Conservation (phyloP, 345 rosid species). For the Gossypium anomalum region DNA sequence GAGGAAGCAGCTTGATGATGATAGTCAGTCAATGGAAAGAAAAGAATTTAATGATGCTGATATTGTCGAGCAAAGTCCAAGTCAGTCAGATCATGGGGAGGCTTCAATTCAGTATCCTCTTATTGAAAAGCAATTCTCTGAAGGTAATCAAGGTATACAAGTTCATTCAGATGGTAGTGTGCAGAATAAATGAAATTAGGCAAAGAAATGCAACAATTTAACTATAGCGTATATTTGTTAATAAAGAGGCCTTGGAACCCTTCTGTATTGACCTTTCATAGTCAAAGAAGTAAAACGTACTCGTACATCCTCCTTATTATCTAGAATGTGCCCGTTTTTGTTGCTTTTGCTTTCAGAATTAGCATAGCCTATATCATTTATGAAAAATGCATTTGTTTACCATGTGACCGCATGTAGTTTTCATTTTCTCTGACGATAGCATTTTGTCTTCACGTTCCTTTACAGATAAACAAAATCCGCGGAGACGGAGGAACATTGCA, state of each 20-base stretch:
- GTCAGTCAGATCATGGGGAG: slow-evolving; percentile 20
- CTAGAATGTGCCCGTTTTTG: background rate
- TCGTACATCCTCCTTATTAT: background rate
- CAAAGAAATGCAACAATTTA: background rate
- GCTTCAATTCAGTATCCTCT: slow-evolving; percentile 34
- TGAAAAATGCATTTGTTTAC: background rate
- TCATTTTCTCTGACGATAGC: background rate
- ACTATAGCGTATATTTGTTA: background rate
- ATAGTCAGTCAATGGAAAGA: slow-evolving; percentile 10
- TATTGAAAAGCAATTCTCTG: slow-evolving; percentile 30
- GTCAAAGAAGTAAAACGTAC: background rate
- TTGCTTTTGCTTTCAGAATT: background rate
- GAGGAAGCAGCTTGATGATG: slow-evolving; percentile 8
- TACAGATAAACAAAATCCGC: slow-evolving; percentile 37
- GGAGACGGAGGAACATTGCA: slow-evolving; percentile 51
- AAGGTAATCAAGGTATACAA: slow-evolving; percentile 30
- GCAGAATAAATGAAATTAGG: background rate
- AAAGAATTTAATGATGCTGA: slow-evolving; percentile 17
- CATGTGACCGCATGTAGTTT: background rate
- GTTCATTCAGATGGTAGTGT: background rate
- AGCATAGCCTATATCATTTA: background rate
- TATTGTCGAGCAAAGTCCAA: slow-evolving; percentile 21
- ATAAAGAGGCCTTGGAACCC: background rate
- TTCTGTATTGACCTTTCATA: background rate
- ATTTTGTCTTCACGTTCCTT: background rate